Evolutionary conservation across 2,329 filamentous ascomycete species (phyloP), one percentile per base, ranked within the genome.

Genomic region (Diaporthe citrichinensis): DNA sequence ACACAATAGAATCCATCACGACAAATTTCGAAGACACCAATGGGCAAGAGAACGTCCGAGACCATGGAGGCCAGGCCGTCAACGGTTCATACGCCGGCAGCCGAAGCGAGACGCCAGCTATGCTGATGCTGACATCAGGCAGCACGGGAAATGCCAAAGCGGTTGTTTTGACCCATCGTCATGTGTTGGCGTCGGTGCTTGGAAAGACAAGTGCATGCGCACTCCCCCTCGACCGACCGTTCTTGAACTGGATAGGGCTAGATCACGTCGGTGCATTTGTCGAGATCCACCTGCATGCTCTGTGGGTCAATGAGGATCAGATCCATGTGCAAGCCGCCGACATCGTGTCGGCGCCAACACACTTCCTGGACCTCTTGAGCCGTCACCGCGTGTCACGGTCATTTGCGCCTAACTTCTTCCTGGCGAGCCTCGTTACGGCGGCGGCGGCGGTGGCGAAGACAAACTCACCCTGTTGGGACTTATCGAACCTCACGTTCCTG

Each of bases 251-350:
- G 88, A 85, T 89, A 23, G 84, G 84, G 0, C 80, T 90, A 8
- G 89, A 91, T 76, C 90, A 91, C 74, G 88, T 90, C 14, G 90
- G 86, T 0, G 86, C 81, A 74, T 80, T 92, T 2, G 81, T 84
- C 1, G 87, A 91, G 71, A 86, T 88, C n/a, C 90, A 91, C 77
- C 79, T 91, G 0, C 85, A 86, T 14, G 87, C 89, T 1, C 78
- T 90, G 67, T 82, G 76, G 39, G 76, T 84, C 2, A 83, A 83
- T 9, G 81, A 81, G 0, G 80, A 85, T 55, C 88, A 90, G 78
- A 78, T 90, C 17, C 87, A 89, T 71, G 82, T 88, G 7, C 80
- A 78, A 1, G 82, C 87, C 0, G 77, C 83, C 0, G 84, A 87
- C n/a, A 71, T 90, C 2, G 76, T 87, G 0, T 74, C 81, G 59